Percentiles rank a stretch among this genome's conserved stretches.
Evolutionary conservation across 2,329 filamentous ascomycete species (phyloP).

Genomic region (Colletotrichum higginsianum): DNA sequence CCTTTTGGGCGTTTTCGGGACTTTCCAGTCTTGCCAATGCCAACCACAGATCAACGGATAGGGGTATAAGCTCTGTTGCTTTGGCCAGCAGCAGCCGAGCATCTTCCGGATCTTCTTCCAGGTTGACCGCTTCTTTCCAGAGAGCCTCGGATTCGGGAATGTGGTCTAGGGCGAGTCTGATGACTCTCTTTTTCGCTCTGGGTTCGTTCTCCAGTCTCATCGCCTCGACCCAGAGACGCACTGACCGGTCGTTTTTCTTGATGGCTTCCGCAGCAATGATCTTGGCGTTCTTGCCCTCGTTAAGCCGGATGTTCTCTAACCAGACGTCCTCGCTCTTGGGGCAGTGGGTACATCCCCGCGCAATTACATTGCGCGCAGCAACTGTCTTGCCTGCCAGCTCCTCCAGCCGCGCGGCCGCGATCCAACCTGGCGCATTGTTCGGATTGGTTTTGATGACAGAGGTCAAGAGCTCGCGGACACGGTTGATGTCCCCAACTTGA

Average conservation of each 20-base stretch:
- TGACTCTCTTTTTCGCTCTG: conserved; percentile 91
- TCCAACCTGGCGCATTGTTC: conserved; percentile 94
- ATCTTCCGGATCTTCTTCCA: conserved; percentile 91
- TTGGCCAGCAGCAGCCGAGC: conserved; percentile 92
- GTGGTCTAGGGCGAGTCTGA: conserved; percentile 91
- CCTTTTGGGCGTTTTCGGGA: conserved; percentile 92
- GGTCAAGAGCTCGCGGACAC: conserved; percentile 91
- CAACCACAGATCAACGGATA: conserved; percentile 95
- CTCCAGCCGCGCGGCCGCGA: conserved; percentile 92
- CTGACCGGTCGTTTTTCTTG: conserved; percentile 89
- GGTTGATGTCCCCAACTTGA: conserved; percentile 94
- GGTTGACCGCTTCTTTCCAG: conserved; percentile 98
- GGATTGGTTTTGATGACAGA: conserved; percentile 98
- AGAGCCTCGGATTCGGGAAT: conserved; percentile 94
- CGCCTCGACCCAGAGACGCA: conserved; percentile 93
- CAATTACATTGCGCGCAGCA: conserved; percentile 88
- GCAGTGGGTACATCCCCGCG: conserved; percentile 89
- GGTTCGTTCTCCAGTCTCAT: conserved; percentile 91
- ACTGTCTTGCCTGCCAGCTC: conserved; percentile 94
- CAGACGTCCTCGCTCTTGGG: conserved; percentile 96
- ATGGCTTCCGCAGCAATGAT: conserved; percentile 95
- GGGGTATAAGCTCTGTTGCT: conserved; percentile 93
- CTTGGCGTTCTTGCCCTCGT: conserved; percentile 93
- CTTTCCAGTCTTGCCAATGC: conserved; percentile 91
- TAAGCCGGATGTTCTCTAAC: conserved; percentile 95